Evolutionary conservation across 2,329 filamentous ascomycete genomes (phyloP), one percentile per base, ranked within the genome.

Genomic region (Fusarium lateritium): DNA sequence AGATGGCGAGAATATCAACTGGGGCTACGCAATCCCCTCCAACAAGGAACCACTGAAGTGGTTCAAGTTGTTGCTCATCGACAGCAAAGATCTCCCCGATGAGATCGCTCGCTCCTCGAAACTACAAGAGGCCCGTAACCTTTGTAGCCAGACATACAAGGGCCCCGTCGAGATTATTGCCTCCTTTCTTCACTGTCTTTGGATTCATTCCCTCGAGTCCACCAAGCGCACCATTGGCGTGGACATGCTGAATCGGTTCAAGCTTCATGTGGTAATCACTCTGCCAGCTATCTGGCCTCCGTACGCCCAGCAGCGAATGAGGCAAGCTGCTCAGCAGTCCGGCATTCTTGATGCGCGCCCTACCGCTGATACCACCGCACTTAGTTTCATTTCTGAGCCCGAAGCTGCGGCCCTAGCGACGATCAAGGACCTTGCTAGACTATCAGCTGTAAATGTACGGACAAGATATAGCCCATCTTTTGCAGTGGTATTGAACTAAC

Each of bases 261-360:
- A 56, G 0, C 75, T 83, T 3, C 73, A 80, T 1, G 70, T 84
- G 0, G 73, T 83, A 2, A 66, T 83, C 2, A 84, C 83, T 0
- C 24, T 85, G 0, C 83, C 83, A 0, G 83, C 83, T 0, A 84
- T 84, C 4, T 85, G 83, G 82, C 79, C 80, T 0, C 65, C 75
- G 0, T 82, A 82, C 38, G 80, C 80, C 0, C 77, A 78, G 2
- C 33, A 62, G 0, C 49, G 73, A 0, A 84, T 85, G 82, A 69
- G 71, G 2, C 34, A 74, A 1, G 83, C 81, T 0, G 75, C 76
- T 0, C 28, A 62, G 0, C 10, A 53, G 0, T 79, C 83, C 0
- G 82, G 83, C 0, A 79, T 85, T 2, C 62, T 83, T 0, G 56
- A 70, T 0, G 0, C 33, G 0, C 73, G 78, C 0, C 7, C 52